Conservation (phyloP, 2,329 filamentous ascomycete genomes). For the Neofusicoccum parvum region DNA sequence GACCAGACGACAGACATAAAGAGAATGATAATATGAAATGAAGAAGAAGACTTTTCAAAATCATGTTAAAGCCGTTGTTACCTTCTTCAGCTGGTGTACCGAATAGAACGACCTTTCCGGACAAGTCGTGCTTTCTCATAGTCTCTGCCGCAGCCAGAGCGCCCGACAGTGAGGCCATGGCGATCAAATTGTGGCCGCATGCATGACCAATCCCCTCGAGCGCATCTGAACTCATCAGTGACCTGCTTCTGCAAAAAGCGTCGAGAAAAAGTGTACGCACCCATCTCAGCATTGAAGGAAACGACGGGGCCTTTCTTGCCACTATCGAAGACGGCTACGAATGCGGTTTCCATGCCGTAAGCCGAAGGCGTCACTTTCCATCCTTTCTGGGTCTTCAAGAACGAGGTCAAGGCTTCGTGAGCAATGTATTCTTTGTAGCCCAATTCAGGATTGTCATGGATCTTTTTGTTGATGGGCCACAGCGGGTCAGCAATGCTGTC, state of each 20-base stretch:
- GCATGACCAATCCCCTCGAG: conserved; percentile 46
- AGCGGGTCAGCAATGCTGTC: conserved; percentile 44
- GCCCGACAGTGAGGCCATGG: conserved; percentile 41
- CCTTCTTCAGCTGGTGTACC: conserved; percentile 51
- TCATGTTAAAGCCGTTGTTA: neutral
- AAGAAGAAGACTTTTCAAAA: too few relatives aligned
- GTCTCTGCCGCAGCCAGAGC: conserved; percentile 41
- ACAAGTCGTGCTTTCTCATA: conserved; percentile 31
- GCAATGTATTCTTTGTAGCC: conserved; percentile 53
- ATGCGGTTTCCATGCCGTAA: conserved; percentile 56
- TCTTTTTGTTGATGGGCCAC: conserved; percentile 52
- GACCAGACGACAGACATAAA: neutral
- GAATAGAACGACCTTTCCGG: conserved; percentile 43
- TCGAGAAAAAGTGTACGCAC: conserved; percentile 14
- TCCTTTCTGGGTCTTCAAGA: conserved; percentile 45
- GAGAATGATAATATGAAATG: neutral
- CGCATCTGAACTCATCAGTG: conserved; percentile 34
- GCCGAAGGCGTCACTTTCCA: conserved; percentile 57
- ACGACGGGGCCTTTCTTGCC: conserved; percentile 50
- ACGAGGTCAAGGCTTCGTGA: conserved; percentile 54
- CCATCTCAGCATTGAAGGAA: conserved; percentile 47
- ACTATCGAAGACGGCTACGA: conserved; percentile 54
- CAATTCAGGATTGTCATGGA: conserved; percentile 56
- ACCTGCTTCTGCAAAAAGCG: neutral
- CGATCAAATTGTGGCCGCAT: conserved; percentile 51